Evolutionary conservation across 176 grass and related monocot genomes (phyloP).

Genomic region (Saccharum spontaneum): DNA sequence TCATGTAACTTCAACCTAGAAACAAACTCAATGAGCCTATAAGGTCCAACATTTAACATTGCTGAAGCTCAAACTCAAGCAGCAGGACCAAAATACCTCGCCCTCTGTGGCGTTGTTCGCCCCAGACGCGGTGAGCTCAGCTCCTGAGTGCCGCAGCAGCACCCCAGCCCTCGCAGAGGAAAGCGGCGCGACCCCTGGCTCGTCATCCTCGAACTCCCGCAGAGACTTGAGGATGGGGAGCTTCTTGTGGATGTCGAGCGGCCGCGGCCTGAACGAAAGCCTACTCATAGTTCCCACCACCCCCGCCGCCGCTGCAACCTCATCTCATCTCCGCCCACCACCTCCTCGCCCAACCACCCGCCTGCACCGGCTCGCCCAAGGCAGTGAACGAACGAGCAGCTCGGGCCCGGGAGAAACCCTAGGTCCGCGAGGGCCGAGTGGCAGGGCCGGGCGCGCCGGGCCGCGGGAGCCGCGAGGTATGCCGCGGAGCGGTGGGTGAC

Average conservation of each 20-base stretch:
- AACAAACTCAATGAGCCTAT: neutral
- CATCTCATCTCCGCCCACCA: conserved; percentile 52
- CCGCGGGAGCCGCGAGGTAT: conserved; percentile 8
- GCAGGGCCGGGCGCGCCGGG: neutral
- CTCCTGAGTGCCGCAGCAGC: conserved; percentile 39
- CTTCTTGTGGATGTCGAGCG: conserved; percentile 98
- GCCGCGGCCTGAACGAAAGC: conserved; percentile 91
- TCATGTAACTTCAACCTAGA: neutral
- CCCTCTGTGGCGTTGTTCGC: conserved; percentile 29
- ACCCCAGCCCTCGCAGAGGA: conserved; percentile 35
- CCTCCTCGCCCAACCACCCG: neutral
- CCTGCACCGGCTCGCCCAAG: neutral
- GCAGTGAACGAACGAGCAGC: neutral
- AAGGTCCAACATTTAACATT: conserved; percentile 11
- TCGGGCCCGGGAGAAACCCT: conserved; percentile 35
- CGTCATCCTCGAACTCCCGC: conserved; percentile 94
- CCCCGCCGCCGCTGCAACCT: conserved; percentile 1
- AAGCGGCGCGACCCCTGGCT: conserved; percentile 24
- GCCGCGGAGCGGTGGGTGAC: neutral
- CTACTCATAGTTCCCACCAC: conserved; percentile 78
- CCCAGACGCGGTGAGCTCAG: conserved; percentile 43
- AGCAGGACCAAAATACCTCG: conserved; percentile 33
- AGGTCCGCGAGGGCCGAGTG: conserved; percentile 17
- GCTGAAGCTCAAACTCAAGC: neutral
- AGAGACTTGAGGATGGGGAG: conserved; percentile 85